Base-by-base conservation (phyloP, 805 yeast genomes). In the Kodamaea nitidulidarum region DNA sequence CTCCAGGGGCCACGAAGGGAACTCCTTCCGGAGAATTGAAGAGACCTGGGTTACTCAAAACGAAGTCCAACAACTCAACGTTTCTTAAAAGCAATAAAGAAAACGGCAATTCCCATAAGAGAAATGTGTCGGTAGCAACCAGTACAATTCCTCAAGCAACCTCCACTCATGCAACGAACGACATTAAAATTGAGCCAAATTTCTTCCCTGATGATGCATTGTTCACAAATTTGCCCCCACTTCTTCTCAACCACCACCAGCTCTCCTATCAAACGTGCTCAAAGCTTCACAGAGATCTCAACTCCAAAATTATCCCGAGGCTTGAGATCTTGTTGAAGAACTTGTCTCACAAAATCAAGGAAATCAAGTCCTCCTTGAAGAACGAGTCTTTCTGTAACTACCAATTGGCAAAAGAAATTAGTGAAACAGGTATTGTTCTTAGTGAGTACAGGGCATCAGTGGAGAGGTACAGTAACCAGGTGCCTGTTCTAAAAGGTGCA, bases 381-480 rank as follows among this genome's bases (percentile, higher is more conserved):
- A 67, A 68, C 47, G 73, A 68, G 14, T 56, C 68, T 2, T 68
- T 68, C 47, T 64, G 70, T 17, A 67, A 66, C 44, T 49, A 56
- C 14, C 53, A 56, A 6, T 45, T 68, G 18, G 42, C 59, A 10
- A 65, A 52, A 34, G 73, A 68, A 56, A 73, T 83, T 41, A 71
- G 71, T 38, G 77, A 75, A 40, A 82, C 95, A 1, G 82, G 80
- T 40, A 58, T 61, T 29, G 76, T 78, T 22, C 55, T 81, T 40
- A 57, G 50, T 24, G 44, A 47, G 30, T 69, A 61, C 41, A 58
- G 55, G 46, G 41, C 47, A 17, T 50, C 70, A 1, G 50, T 68
- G 9, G 68, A 64, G 39, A 47, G 57, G 12, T 67, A 66, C 45
- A 57, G 58, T 26, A 40, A 43, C 10, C 58, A 64, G 32, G 68